A percentile compares a stretch with the other conserved stretches of the same genome.
Evolutionary conservation across 2,329 filamentous ascomycete species (phyloP).

Genomic region (Diaporthe sp.): DNA sequence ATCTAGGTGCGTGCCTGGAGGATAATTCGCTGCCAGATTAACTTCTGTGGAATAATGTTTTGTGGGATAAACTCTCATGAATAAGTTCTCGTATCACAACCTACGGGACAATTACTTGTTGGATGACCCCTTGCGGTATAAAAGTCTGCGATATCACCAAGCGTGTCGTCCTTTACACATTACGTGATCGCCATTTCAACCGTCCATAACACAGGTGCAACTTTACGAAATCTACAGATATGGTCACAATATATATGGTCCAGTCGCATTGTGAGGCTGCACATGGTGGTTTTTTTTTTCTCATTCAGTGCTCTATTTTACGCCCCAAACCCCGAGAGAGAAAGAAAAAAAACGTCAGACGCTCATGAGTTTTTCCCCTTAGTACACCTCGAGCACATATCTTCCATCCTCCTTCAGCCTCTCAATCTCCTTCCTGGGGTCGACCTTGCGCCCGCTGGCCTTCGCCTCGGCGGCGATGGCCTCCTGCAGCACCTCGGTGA

Average conservation of each 20-base stretch:
- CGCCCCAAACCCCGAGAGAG: not conserved
- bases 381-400: conserved; percentile 98
- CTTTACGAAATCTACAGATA: not conserved
- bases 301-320: conserved; percentile 10
- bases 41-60: not conserved
- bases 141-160: not conserved
- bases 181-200: not conserved
- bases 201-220: not conserved
- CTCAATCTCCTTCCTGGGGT: conserved; percentile 93
- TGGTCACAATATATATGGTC: not conserved
- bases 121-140: not conserved
- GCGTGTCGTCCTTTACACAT: not conserved
- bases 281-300: not conserved
- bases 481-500: conserved; percentile 94
- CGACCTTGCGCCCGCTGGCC: conserved; percentile 82
- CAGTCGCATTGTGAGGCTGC: not conserved
- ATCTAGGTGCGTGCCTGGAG: no score
- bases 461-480: conserved; percentile 85
- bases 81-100: not conserved
- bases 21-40: no score
- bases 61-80: not conserved
- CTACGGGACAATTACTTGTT: no score
- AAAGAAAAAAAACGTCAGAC: not conserved
- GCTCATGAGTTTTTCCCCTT: conserved; percentile 49
- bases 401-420: conserved; percentile 93